Evolutionary conservation across 805 yeast species (phyloP), one percentile per base, ranked within the genome.

Genomic region (Candida sonorensis): DNA sequence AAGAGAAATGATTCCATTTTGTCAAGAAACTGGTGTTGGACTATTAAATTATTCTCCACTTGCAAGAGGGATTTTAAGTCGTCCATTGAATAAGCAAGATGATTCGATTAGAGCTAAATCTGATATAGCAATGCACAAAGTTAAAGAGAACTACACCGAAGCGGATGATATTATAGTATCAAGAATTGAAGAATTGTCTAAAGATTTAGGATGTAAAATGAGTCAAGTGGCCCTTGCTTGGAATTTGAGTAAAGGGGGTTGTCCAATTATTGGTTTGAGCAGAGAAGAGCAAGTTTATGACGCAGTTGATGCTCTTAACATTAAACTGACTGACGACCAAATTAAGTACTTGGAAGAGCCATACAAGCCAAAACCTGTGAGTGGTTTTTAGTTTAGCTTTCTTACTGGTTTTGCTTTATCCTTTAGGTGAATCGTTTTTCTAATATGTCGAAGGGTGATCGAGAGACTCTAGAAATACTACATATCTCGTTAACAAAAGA

Each of bases 11-110:
- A 69, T 64, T 37, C 72, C 70, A 17, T 77, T 59, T 50, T 72
- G 80, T 39, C 55, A 68, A 14, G 59, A 57, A 29, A 66, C 67
- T n/a, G 69, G 69, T 9, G 69, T 78, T 23, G 80, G 77, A 2
- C 34, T 75, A 13, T 63, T 74, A 32, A 82, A 83, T 7, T 77
- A 76, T 75, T 69, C 77, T 9, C 82, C 84, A 19, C 51, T 64
- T 37, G 78, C 78, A 4, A 54, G 72, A 38, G 83, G 83, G 7
- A 20, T 68, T 2, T 56, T 77, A 27, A 63, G 80, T 1, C 62
- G 78, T 38, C 77, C 82, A 1, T 27, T 26, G 4, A 7, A 4
- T 4, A 7, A 37, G 14, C 7, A 26, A 23, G 36, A 30, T 4
- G 35, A 29, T 10, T 26, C 36, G 3, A 25, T 40, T 4, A 30